Conservation (phyloP, 306 rosid genomes). For the Fragaria nilgerrensis region DNA sequence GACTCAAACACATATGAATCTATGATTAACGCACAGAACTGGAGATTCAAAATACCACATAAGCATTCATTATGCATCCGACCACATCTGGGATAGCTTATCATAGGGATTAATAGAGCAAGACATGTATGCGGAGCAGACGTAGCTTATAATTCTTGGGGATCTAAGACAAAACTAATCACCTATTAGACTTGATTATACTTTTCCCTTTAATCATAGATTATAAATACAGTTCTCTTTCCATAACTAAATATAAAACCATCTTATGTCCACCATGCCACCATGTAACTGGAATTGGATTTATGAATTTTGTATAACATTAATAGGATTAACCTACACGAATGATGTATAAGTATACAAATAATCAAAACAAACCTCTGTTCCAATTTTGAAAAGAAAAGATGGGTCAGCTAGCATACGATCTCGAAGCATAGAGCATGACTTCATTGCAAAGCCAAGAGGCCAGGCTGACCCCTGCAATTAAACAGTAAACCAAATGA, state of each 20-base stretch:
- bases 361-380: slow-evolving; percentile 70
- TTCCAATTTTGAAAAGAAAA: slow-evolving; percentile 85
- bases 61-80: not conserved
- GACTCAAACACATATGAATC: not conserved
- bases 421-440: slow-evolving; percentile 71
- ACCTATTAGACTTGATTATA: not conserved
- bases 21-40: not conserved
- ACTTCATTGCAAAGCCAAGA: slow-evolving; percentile 68
- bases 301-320: not conserved
- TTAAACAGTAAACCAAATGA: slow-evolving; percentile 9
- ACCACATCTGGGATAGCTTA: not conserved
- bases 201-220: not conserved
- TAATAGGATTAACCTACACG: slow-evolving; percentile 16
- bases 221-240: not conserved
- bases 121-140: not conserved
- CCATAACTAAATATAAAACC: not conserved
- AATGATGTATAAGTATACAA: slow-evolving; percentile 6
- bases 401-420: slow-evolving; percentile 93
- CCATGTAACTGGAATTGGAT: slow-evolving; percentile 7
- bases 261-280: slow-evolving; percentile 2
- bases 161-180: not conserved
- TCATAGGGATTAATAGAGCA: not conserved
- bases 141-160: not conserved
- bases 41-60: not conserved
- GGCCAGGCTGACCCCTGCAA: slow-evolving; percentile 74